Conservation (phyloP, 2,329 filamentous ascomycete species). For the Phialemoniopsis sp. region DNA sequence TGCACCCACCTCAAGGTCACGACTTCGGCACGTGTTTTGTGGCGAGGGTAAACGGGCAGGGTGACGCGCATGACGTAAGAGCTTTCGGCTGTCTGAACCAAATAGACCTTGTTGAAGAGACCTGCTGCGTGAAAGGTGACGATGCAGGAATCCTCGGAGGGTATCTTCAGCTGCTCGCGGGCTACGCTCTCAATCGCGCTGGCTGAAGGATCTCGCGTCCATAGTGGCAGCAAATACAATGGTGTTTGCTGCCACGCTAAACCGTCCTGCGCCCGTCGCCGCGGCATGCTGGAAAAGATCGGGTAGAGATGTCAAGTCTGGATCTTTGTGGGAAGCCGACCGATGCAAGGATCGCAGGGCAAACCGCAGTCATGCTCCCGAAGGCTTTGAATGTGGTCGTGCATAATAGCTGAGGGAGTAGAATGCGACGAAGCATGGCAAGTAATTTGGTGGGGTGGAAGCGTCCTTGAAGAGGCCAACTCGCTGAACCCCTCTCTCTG, state of each 20-base stretch:
- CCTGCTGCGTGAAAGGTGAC: slow-evolving; percentile 8
- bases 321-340: too few relatives aligned
- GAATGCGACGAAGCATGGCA: too few relatives aligned
- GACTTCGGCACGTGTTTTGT: slow-evolving; percentile 32
- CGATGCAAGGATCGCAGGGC: too few relatives aligned
- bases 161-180: slow-evolving; percentile 6
- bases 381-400: too few relatives aligned
- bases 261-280: too few relatives aligned
- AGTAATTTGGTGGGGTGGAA: too few relatives aligned
- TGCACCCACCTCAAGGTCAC: slow-evolving; percentile 27
- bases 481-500: too few relatives aligned
- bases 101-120: slow-evolving; percentile 16
- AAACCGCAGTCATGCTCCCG: too few relatives aligned
- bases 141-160: slow-evolving; percentile 5
- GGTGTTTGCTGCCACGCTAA: slow-evolving; percentile 9
- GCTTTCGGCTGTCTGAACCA: slow-evolving; percentile 4
- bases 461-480: too few relatives aligned
- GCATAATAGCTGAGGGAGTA: too few relatives aligned
- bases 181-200: slow-evolving; percentile 10
- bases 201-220: slow-evolving; percentile 9
- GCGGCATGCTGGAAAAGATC: too few relatives aligned
- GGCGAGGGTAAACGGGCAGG: slow-evolving; percentile 26
- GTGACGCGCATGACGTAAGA: slow-evolving; percentile 24
- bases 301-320: too few relatives aligned
- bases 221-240: slow-evolving; percentile 6